Percentiles rank a stretch among this genome's conserved stretches.
Evolutionary conservation across 441 rosid genomes (phyloP).

Genomic region (Euphorbia schlechtendalii): DNA sequence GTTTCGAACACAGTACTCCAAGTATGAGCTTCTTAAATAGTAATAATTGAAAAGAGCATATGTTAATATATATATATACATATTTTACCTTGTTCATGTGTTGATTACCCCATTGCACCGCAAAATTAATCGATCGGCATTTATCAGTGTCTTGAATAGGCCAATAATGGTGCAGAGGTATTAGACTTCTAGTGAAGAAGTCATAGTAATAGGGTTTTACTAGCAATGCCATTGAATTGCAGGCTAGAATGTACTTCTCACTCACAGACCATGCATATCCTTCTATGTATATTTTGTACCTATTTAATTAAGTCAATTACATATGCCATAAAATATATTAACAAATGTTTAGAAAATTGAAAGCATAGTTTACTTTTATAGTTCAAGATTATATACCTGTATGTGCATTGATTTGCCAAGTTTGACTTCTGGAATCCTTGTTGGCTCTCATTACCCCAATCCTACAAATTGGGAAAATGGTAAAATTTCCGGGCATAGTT

Average conservation of each 20-base stretch:
- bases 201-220: constrained; percentile 57
- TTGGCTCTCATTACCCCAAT: constrained; percentile 59
- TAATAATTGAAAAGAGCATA: too few species aligned
- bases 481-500: too few species aligned
- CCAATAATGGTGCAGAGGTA: constrained; percentile 77
- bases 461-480: constrained; percentile 31
- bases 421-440: constrained; percentile 56
- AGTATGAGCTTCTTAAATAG: too few species aligned
- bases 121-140: constrained; percentile 68
- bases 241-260: too few species aligned
- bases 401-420: constrained; percentile 57
- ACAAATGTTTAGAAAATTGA: not conserved
- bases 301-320: constrained; percentile 18
- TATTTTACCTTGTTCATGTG: constrained; percentile 46
- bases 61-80: too few species aligned
- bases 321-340: not conserved
- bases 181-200: constrained; percentile 63
- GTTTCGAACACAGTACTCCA: too few species aligned
- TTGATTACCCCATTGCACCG: constrained; percentile 77
- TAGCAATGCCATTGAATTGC: constrained; percentile 56
- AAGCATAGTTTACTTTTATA: not conserved
- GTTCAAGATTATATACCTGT: too few species aligned
- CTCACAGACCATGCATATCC: constrained; percentile 90
- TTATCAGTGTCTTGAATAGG: constrained; percentile 47
- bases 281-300: constrained; percentile 79